phyloP scores from a whole-genome alignment of 1,284 basidiomycete genomes.

The Inonotus hispidus region DNA sequence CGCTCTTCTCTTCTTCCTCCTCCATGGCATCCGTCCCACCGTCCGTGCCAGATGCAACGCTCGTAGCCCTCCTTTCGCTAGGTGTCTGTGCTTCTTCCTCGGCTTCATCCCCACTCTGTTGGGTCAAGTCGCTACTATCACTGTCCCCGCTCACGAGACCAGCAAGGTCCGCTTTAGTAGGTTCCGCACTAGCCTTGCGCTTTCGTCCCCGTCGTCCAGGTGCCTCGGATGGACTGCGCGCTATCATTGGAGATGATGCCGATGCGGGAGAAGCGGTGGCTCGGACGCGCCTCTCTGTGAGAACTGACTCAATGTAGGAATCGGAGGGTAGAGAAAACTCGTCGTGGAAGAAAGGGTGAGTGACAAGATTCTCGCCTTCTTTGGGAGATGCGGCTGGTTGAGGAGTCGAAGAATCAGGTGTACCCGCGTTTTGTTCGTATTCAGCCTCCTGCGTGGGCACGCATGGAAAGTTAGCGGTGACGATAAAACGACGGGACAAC shows the following conservation, averaged over 20 bases:
- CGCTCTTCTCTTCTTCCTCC: slow-evolving; percentile 48
- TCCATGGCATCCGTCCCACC: slow-evolving; percentile 58
- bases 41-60: slow-evolving; percentile 63
- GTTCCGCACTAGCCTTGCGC: slow-evolving; percentile 26
- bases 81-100: slow-evolving; percentile 43
- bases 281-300: slow-evolving; percentile 60
- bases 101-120: slow-evolving; percentile 60
- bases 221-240: slow-evolving; percentile 35
- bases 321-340: slow-evolving; percentile 63
- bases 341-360: slow-evolving; percentile 64
- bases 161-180: slow-evolving; percentile 43
- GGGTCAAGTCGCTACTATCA: slow-evolving; percentile 73
- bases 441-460: slow-evolving; percentile 43
- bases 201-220: slow-evolving; percentile 30
- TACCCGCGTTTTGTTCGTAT: slow-evolving; percentile 41
- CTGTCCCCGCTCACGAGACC: slow-evolving; percentile 71
- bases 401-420: slow-evolving; percentile 37
- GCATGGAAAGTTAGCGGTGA: neutral
- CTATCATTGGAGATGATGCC: slow-evolving; percentile 32
- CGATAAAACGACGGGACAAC: slow-evolving; percentile 15
- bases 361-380: slow-evolving; percentile 56
- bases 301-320: slow-evolving; percentile 48
- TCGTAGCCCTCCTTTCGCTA: slow-evolving; percentile 35
- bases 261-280: slow-evolving; percentile 51
- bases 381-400: slow-evolving; percentile 53